These are phyloP conservation scores for Brettanomyces anomalus DNA, from an alignment of 805 yeast species.

Conservation along the genomic window DNA sequence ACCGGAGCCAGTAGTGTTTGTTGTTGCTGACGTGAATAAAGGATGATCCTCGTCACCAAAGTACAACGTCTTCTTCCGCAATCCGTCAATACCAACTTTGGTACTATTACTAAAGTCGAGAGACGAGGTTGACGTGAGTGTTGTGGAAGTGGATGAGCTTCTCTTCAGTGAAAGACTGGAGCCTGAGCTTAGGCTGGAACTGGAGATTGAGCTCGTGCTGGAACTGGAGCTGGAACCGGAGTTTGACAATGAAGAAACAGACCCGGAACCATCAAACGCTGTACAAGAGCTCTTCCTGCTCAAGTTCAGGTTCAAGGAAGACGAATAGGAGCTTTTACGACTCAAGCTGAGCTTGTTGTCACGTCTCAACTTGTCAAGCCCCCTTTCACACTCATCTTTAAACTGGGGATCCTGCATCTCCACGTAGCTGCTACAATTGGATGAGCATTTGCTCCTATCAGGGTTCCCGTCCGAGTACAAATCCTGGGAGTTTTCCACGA, in stretches of 20 bases:
- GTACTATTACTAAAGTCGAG: conserved; percentile 5
- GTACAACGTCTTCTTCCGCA: not conserved
- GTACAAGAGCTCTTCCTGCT: conserved; percentile 10
- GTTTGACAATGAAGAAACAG: conserved; percentile 3
- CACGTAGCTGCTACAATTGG: conserved; percentile 63
- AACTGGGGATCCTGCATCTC: conserved; percentile 70
- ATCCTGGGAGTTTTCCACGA: conserved; percentile 45
- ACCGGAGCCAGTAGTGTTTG: conserved; percentile 6
- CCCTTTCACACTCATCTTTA: conserved; percentile 34
- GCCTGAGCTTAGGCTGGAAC: conserved; percentile 16
- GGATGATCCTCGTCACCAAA: not conserved
- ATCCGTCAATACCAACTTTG: not conserved
- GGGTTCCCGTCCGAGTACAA: no score
- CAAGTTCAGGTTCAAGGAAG: conserved; percentile 7
- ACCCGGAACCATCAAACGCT: conserved; percentile 1
- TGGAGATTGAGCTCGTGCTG: conserved; percentile 10
- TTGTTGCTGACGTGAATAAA: not conserved
- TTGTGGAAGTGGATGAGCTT: conserved; percentile 1
- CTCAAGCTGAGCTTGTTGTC: conserved; percentile 24
- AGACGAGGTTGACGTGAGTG: conserved; percentile 2
- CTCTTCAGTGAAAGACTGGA: conserved; percentile 1
- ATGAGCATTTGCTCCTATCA: not conserved
- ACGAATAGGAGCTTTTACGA: conserved; percentile 16
- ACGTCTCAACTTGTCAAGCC: conserved; percentile 30
- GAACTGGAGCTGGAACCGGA: conserved; percentile 12